Evolutionary conservation across 176 grass and related monocot species (phyloP).

Genomic region (Cocos nucifera): DNA sequence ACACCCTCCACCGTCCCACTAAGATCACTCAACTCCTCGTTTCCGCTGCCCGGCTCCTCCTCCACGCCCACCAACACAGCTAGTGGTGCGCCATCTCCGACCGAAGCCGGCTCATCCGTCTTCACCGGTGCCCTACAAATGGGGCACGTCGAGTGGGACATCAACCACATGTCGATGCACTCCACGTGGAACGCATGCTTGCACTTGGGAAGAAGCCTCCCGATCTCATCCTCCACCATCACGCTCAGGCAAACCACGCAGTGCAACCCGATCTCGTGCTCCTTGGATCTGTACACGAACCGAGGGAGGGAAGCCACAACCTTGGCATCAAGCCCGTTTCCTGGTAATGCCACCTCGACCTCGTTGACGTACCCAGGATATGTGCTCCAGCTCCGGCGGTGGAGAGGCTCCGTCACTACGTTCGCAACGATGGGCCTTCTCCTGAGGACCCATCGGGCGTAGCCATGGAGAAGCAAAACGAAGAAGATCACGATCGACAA

Average conservation of each 20-base stretch:
- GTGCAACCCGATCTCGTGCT: conserved; percentile 1
- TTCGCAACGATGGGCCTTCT: background rate
- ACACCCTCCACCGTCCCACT: background rate
- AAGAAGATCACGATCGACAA: conserved; percentile 30
- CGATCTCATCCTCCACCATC: conserved; percentile 22
- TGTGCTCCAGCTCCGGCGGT: background rate
- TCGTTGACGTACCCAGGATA: background rate
- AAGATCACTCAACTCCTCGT: too few species aligned
- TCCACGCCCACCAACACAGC: background rate
- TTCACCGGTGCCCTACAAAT: conserved; percentile 34
- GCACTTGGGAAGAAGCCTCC: conserved; percentile 41
- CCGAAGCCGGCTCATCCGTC: background rate
- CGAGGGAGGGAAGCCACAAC: conserved; percentile 36
- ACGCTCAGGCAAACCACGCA: conserved; percentile 49
- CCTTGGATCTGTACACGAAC: conserved; percentile 32
- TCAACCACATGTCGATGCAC: conserved; percentile 52
- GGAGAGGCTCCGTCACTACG: background rate
- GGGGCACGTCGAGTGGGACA: conserved; percentile 37
- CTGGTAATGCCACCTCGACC: background rate
- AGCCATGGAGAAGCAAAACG: conserved; percentile 25
- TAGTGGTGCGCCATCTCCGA: too few species aligned
- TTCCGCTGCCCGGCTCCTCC: background rate
- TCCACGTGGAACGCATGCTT: conserved; percentile 46
- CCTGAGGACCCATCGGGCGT: background rate
- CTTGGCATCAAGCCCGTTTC: conserved; percentile 23